Conservation (phyloP, 1,139 yeast species). For the Pichia cactophila region DNA sequence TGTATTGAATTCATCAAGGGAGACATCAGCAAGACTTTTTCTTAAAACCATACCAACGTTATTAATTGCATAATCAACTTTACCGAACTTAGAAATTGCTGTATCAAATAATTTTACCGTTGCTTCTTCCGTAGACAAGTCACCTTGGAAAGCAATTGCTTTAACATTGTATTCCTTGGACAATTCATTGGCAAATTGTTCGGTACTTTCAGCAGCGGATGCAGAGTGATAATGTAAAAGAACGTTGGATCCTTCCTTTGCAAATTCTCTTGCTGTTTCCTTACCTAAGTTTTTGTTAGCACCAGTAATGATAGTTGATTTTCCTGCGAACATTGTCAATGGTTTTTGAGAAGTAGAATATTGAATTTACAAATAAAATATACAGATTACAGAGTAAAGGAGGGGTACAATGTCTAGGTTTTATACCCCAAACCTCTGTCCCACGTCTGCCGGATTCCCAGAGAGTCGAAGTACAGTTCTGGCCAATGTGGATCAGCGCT, state of each 20-base stretch:
- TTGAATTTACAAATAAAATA: no score
- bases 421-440: no score
- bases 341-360: neutral
- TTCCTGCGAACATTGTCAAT: constrained; percentile 32
- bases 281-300: constrained; percentile 63
- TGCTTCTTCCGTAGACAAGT: constrained; percentile 37
- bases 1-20: constrained; percentile 46
- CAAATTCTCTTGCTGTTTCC: constrained; percentile 49
- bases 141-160: constrained; percentile 40
- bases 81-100: constrained; percentile 39
- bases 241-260: constrained; percentile 46
- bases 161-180: constrained; percentile 31
- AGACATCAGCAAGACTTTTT: constrained; percentile 40
- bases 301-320: constrained; percentile 53
- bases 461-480: no score
- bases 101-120: constrained; percentile 37
- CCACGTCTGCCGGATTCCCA: no score
- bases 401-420: no score
- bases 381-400: no score
- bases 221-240: constrained; percentile 50
- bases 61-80: constrained; percentile 57
- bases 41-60: constrained; percentile 62
- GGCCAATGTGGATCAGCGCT: no score
- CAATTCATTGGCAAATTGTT: constrained; percentile 35
- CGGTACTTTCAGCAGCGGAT: constrained; percentile 34